Conservation (phyloP, 2,329 filamentous ascomycete species). For the Byssochlamys sp. region DNA sequence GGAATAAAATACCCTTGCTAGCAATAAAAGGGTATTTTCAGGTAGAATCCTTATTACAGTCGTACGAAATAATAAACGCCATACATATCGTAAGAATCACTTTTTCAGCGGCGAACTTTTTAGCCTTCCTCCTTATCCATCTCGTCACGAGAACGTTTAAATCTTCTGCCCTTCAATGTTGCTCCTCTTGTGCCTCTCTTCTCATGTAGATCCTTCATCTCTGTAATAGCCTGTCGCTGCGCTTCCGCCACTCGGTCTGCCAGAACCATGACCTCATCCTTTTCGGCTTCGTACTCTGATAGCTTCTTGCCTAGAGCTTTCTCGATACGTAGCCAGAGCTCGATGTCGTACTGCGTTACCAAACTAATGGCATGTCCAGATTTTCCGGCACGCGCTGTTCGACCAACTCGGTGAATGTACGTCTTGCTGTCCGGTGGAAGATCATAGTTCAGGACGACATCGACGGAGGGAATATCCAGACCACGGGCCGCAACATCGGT, state of each 20-base stretch:
- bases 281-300: slow-evolving; percentile 56
- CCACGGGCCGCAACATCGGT: slow-evolving; percentile 91
- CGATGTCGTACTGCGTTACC: slow-evolving; percentile 80
- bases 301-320: slow-evolving; percentile 69
- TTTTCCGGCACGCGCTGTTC: slow-evolving; percentile 78
- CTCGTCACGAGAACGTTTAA: slow-evolving; percentile 48
- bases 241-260: slow-evolving; percentile 70
- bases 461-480: slow-evolving; percentile 85
- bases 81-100: background rate
- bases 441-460: slow-evolving; percentile 78
- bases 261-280: slow-evolving; percentile 79
- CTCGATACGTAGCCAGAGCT: slow-evolving; percentile 73
- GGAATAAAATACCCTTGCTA: too few species aligned
- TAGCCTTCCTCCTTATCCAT: slow-evolving; percentile 71
- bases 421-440: slow-evolving; percentile 78
- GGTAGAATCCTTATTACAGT: background rate
- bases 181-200: slow-evolving; percentile 46
- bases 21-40: too few species aligned
- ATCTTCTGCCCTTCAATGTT: slow-evolving; percentile 44
- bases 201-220: slow-evolving; percentile 75
- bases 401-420: slow-evolving; percentile 80
- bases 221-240: slow-evolving; percentile 64
- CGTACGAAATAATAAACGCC: background rate
- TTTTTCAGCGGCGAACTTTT: background rate
- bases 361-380: slow-evolving; percentile 70